Percentiles rank a stretch among this genome's conserved stretches.
Conservation (phyloP, 1,284 basidiomycete genomes). For the Pseudozyma hubeiensis region DNA sequence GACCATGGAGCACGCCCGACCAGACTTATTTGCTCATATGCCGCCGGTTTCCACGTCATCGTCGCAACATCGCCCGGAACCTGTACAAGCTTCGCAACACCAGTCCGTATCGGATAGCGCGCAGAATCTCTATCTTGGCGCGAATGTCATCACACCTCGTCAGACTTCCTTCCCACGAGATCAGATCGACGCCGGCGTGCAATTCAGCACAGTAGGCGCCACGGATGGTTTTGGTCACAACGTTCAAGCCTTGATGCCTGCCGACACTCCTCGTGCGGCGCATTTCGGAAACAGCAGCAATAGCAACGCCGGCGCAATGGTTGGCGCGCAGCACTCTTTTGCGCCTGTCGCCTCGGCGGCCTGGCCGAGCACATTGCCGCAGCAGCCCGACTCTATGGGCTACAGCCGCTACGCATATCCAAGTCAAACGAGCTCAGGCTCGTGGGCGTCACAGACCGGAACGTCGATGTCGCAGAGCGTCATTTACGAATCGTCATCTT, state of each 20-base stretch:
- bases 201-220: constrained; percentile 9
- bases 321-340: constrained; percentile 22
- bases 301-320: constrained; percentile 11
- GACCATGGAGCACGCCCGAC: constrained; percentile 20
- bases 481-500: constrained; percentile 43
- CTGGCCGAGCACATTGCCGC: constrained; percentile 11
- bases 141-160: constrained; percentile 34
- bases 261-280: constrained; percentile 29
- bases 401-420: constrained; percentile 37
- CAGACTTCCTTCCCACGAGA: constrained; percentile 32
- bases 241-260: constrained; percentile 9
- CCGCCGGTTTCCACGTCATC: background rate
- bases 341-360: constrained; percentile 6
- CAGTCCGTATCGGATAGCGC: constrained; percentile 9
- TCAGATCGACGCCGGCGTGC: constrained; percentile 17
- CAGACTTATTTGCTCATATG: constrained; percentile 26
- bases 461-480: constrained; percentile 42
- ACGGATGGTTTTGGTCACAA: constrained; percentile 26
- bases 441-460: constrained; percentile 18
- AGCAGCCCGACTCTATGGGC: constrained; percentile 16
- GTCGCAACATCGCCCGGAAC: constrained; percentile 25
- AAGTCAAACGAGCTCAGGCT: constrained; percentile 12
- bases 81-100: constrained; percentile 23
- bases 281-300: constrained; percentile 19
- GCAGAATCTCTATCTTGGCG: constrained; percentile 17